Base-by-base conservation (phyloP, 768 basidiomycete species). In the Xerocomellus chrysenteron region DNA sequence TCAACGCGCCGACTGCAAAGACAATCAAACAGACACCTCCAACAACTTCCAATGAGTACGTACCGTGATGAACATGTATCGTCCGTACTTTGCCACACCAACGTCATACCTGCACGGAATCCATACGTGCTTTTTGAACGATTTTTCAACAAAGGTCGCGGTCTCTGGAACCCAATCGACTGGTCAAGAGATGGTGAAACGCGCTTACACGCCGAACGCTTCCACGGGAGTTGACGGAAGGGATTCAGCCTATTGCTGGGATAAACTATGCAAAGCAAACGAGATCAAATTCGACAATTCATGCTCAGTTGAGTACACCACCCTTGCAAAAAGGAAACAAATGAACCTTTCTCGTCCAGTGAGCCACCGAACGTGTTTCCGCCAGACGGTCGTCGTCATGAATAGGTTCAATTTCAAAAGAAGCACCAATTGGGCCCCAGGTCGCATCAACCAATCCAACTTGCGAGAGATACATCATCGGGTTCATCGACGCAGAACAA, bases 1-100 rank as follows among this genome's bases (percentile, higher is more conserved):
- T 55, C 47, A 50, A 56, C 17, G 48, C 36, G 14, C 55, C 53
- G n/a, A 32, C 28, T 50, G 55, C 55, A 59, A 59, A 61, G 58
- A 13, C 19, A 4, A 50, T 59, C 67, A 66, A 70, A 66, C 61
- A 59, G 63, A 52, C 40, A 52, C 30, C 44, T 10, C 21, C 56
- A 55, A 54, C 55, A 21, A 10, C 46, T 2, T 43, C 37, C 33
- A 56, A 55, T 44, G 41, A 46, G 69, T 69, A 56, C 48, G 66
- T 64, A 28, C 42, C 39, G 24, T 28, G 43, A 51, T 37, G 54
- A 46, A 33, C 57, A 55, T 57, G 51, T 19, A 62, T 53, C 62
- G 64, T 43, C 28, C 37, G 14, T 44, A 54, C 41, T 9, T 53
- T 39, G 17, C 59, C 59, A 60, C 55, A 40, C 53, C 36, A 45